Evolutionary conservation across 257 asterid genomes (phyloP), one percentile per base, ranked within the genome.

Genomic region (Fraxinus quadrangulata): DNA sequence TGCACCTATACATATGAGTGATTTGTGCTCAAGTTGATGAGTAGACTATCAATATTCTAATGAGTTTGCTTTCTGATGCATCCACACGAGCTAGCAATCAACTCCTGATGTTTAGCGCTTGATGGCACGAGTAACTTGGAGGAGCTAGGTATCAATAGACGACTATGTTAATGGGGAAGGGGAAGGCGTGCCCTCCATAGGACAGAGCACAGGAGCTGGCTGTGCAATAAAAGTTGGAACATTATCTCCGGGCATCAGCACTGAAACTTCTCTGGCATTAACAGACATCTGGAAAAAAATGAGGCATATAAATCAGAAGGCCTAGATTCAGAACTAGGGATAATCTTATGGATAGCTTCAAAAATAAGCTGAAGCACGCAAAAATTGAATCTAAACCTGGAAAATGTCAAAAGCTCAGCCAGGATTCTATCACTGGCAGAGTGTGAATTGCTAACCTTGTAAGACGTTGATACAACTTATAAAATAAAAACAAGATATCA

Each of bases 141-240:
- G 47, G 11, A 39, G 75, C n/a, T 72, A 9, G 83, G 9, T 14
- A 54, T n/a, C 65, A 14, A 45, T 45, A 45, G 54, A 45, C 24
- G 24, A 54, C 26, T 54, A 37, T 75, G 83, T 61, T 89, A 89
- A 81, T 85, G 95, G 33, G 14, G 77, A 75, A 47, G 95, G 97
- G 91, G 93, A 92, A 23, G 85, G 84, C 40, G 76, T 66, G 54
- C 92, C 94, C 67, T 87, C 92, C 0, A 93, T 94, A n/a, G 90
- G 94, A 74, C 96, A 92, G 10, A 95, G 93, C 39, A 87, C 86
- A 0, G 98, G 98, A 75, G 92, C 98, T n/a, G 92, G 98, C 79
- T 89, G 85, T 14, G 97, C 98, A 3, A 94, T 89, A 34, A 92
- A 94, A 16, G 97, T 94, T 21, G 98, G 97, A 54, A 88, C 74